Base-by-base conservation (phyloP, 108 stramenopile genomes). In the Nitzschia sp. region DNA sequence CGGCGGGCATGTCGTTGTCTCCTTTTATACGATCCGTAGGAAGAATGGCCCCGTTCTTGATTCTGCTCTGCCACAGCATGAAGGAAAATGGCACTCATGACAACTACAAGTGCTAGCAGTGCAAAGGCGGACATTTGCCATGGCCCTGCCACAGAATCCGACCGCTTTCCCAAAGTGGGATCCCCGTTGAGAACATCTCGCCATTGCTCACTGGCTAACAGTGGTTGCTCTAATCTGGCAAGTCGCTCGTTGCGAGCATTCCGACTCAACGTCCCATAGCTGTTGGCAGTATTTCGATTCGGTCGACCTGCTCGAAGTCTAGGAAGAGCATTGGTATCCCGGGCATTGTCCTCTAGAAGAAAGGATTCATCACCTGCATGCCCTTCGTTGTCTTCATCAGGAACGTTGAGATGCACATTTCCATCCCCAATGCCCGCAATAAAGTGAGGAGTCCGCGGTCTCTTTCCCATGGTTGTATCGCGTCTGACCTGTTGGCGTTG, bases 391-490 rank as follows among this genome's bases (percentile, higher is more conserved):
- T 52, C 59, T 34, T 51, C 51, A 39, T 70, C 59, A 25, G 37
- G 26, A 19, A 19, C 29, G 48, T 58, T 17, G 17, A 48, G 46
- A 48, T 48, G 14, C 46, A 48, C 46, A 17, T 48, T 48, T 6
- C 46, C 87, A 75, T 88, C 87, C 12, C 87, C 87, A 20, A 88
- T 70, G 7, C 87, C 87, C 10, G 78, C 50, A 17, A 85, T 82
- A 44, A 76, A 86, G 73, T 88, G 87, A 2, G 72, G 76, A 20
- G 68, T 71, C 48, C 77, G 63, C 43, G 65, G 67, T 21, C 80
- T 65, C 52, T 80, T 80, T 37, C 62, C 72, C 72, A 69, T 79
- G n/a, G 5, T 71, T 24, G 21, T 58, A 46, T 63, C 29, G 43
- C n/a, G 29, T 34, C 29, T 5, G 29, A 34, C 29, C 29, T 34